Base-by-base conservation (phyloP, 305 asterid genomes). In the Ilex paraguariensis region DNA sequence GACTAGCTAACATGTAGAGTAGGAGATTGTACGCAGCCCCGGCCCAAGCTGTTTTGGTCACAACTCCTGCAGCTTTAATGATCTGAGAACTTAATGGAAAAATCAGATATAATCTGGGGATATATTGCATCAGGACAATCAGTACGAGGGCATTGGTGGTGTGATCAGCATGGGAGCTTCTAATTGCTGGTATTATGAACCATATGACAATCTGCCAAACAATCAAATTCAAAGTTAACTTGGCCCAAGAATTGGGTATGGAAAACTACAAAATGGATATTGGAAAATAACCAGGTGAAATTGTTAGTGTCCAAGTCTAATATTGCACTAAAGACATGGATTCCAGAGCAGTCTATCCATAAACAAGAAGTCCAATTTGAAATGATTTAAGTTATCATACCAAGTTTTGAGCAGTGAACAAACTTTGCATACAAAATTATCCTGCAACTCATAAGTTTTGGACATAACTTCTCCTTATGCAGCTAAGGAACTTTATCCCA, bases 1-100 rank as follows among this genome's bases (percentile, higher is more conserved):
- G 95, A 72, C 95, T 87, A 30, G 95, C 95, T 59, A 87, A 56
- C 95, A 87, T 85, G 67, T 87, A 87, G 68, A 85, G 95, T 3
- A 85, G 73, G 53, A 87, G 61, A 62, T 85, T 85, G 70, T 85
- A 87, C 7, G 88, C 95, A 55, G 93, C 93, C 17, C 95, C 95
- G 1, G 95, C 90, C 93, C 90, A 87, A 11, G 95, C 93, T 0
- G 95, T 85, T 75, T 78, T 83, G 15, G 93, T 80, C 59, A 85
- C 93, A n/a, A 87, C 83, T 60, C 95, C 95, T 1, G 95, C 79
- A 59, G 93, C 85, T 73, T 85, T 87, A 40, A 87, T 87, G 44
- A 87, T 87, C 66, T 80, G 79, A 70, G 90, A 74, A 74, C 93
- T 83, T 70, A 87, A 65, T 17, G 95, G 95, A 49, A 85, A 87